phyloP scores from a whole-genome alignment of 2,329 filamentous ascomycete species.

The Penicillium hesseltinei region DNA sequence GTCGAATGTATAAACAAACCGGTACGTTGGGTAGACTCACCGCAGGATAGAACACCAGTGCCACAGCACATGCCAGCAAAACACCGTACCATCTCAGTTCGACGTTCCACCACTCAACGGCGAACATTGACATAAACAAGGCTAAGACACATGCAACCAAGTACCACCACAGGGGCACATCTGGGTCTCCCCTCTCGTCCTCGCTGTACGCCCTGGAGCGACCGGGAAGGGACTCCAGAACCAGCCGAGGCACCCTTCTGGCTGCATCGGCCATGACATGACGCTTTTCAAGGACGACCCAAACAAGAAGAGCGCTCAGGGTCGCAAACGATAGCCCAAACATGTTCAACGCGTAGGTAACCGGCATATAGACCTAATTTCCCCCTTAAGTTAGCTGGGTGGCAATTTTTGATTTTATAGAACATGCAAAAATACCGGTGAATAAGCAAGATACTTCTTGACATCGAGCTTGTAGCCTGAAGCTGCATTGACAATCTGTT shows the following conservation, averaged over 20 bases:
- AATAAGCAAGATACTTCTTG: slow-evolving; percentile 62
- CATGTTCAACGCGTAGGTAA: slow-evolving; percentile 29
- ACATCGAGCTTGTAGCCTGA: slow-evolving; percentile 60
- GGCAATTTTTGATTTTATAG: slow-evolving; percentile 23
- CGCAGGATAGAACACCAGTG: slow-evolving; percentile 24
- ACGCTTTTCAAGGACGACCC: slow-evolving; percentile 24
- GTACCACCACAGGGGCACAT: slow-evolving; percentile 28
- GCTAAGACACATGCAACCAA: slow-evolving; percentile 13
- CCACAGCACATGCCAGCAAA: slow-evolving; percentile 23
- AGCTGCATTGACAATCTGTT: slow-evolving; percentile 54
- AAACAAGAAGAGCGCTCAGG: slow-evolving; percentile 51
- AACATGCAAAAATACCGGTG: slow-evolving; percentile 58
- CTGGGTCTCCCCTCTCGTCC: slow-evolving; percentile 1
- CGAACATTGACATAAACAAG: slow-evolving; percentile 25
- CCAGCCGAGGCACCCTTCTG: slow-evolving; percentile 3
- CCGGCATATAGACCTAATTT: slow-evolving; percentile 26
- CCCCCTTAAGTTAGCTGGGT: slow-evolving; percentile 42
- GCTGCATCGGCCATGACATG: slow-evolving; percentile 16
- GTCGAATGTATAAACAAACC: background rate
- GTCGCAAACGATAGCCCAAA: slow-evolving; percentile 64
- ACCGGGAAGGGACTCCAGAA: slow-evolving; percentile 9
- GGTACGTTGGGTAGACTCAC: slow-evolving; percentile 11
- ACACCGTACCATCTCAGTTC: slow-evolving; percentile 30
- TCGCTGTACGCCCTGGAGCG: background rate
- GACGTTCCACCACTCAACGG: slow-evolving; percentile 26